Percentiles rank a stretch among this genome's conserved stretches.
phyloP scores from a whole-genome alignment of 202 grass and related monocot genomes.

The Zizania palustris region DNA sequence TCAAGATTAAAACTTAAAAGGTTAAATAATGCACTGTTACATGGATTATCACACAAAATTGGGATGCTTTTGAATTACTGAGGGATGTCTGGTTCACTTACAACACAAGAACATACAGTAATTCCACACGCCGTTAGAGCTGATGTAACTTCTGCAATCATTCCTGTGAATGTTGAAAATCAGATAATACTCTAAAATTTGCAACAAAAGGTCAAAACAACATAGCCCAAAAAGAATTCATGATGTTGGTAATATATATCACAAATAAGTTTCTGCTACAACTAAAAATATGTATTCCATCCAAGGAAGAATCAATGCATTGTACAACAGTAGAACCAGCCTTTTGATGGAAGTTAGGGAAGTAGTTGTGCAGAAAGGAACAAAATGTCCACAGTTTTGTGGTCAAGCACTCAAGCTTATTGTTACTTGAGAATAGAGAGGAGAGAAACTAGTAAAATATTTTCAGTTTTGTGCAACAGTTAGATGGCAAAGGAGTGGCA shows the following conservation, averaged over 20 bases:
- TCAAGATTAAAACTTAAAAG: constrained; percentile 25
- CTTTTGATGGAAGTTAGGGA: background rate
- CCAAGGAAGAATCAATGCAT: constrained; percentile 16
- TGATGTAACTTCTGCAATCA: constrained; percentile 87
- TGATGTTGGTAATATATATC: constrained; percentile 2
- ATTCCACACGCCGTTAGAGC: constrained; percentile 86
- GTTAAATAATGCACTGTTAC: background rate
- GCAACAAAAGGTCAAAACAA: constrained; percentile 21
- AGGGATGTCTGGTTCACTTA: constrained; percentile 49
- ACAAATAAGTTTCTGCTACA: constrained; percentile 9
- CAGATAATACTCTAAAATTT: constrained; percentile 38
- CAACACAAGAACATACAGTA: constrained; percentile 85
- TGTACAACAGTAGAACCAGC: constrained; percentile 4
- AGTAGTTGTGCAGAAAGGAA: constrained; percentile 19
- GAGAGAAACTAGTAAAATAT: constrained; percentile 1
- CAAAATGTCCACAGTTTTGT: constrained; percentile 32
- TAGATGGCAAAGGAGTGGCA: constrained; percentile 36
- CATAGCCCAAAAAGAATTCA: constrained; percentile 4
- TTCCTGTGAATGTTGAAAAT: constrained; percentile 59
- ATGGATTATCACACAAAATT: background rate
- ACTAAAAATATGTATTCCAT: constrained; percentile 17
- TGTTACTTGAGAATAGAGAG: constrained; percentile 2
- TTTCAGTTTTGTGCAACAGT: constrained; percentile 25
- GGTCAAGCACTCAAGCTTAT: constrained; percentile 9
- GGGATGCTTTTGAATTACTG: constrained; percentile 5